Conservation (phyloP, 345 rosid genomes). For the Turnera subulata region DNA sequence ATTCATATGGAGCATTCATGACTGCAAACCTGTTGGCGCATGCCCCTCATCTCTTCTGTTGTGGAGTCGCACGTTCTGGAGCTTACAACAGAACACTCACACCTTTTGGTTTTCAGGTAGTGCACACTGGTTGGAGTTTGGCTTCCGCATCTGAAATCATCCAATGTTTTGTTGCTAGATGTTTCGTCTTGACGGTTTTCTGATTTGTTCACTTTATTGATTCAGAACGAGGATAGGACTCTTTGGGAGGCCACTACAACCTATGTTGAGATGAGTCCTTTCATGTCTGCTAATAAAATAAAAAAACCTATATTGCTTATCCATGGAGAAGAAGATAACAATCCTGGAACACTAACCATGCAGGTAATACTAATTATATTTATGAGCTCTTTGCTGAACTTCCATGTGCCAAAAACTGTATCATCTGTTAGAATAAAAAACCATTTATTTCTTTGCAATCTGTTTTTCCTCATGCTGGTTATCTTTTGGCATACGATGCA, state of each 20-base stretch:
- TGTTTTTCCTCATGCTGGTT: constrained; percentile 10
- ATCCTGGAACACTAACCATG: constrained; percentile 95
- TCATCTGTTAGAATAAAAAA: neutral
- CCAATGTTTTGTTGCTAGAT: neutral
- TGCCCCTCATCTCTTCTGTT: constrained; percentile 94
- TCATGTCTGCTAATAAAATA: constrained; percentile 90
- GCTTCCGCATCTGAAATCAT: neutral
- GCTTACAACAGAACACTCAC: constrained; percentile 99
- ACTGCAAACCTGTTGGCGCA: constrained; percentile 95
- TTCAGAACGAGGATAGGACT: constrained; percentile 92
- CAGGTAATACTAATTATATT: constrained; percentile 45
- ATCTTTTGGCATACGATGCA: constrained; percentile 28
- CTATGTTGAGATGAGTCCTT: constrained; percentile 98
- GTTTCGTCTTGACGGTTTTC: constrained; percentile 12
- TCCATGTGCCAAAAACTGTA: neutral
- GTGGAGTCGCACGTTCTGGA: constrained; percentile 97
- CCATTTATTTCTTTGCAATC: too few species aligned
- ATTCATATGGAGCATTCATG: constrained; percentile 99
- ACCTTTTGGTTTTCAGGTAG: constrained; percentile 97
- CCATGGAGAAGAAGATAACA: constrained; percentile 97
- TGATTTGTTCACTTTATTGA: constrained; percentile 13
- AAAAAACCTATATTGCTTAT: constrained; percentile 94
- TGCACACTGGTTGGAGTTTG: constrained; percentile 4
- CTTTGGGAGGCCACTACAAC: constrained; percentile 87
- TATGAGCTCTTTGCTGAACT: too few species aligned